A percentile compares a stretch with the other conserved stretches of the same genome.
Evolutionary conservation across 768 basidiomycete genomes (phyloP).

Genomic region (Auriculariales sp.): DNA sequence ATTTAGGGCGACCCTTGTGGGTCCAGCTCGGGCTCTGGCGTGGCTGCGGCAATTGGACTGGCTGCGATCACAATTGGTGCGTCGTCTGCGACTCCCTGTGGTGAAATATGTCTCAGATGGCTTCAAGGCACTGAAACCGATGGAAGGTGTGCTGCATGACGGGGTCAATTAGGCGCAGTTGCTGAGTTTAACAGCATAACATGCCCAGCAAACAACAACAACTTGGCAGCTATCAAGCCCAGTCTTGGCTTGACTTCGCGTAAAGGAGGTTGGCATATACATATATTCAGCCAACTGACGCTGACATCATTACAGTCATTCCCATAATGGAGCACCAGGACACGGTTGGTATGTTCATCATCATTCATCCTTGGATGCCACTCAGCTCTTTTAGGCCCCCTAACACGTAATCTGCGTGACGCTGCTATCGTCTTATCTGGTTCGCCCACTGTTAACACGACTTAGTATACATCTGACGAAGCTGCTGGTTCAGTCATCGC

Average conservation of each 20-base stretch:
- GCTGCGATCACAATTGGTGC: not conserved
- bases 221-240: constrained; percentile 44
- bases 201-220: constrained; percentile 36
- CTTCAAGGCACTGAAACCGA: constrained; percentile 28
- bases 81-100: not conserved
- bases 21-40: constrained; percentile 28
- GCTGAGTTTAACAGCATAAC: constrained; percentile 21
- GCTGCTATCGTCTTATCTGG: constrained; percentile 40
- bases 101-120: not conserved
- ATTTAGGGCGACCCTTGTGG: constrained; percentile 23
- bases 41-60: constrained; percentile 18
- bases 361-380: not conserved
- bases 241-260: constrained; percentile 45
- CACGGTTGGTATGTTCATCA: constrained; percentile 25
- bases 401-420: constrained; percentile 37
- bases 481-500: constrained; percentile 46
- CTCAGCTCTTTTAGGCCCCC: constrained; percentile 16
- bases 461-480: too few species aligned
- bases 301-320: constrained; percentile 23
- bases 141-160: constrained; percentile 16
- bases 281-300: not conserved
- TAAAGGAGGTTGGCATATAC: constrained; percentile 30
- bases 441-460: too few species aligned
- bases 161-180: not conserved
- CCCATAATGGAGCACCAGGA: constrained; percentile 46